Evolutionary conservation across 2,329 filamentous ascomycete species (phyloP).

Genomic region (Podosphaera fusca): DNA sequence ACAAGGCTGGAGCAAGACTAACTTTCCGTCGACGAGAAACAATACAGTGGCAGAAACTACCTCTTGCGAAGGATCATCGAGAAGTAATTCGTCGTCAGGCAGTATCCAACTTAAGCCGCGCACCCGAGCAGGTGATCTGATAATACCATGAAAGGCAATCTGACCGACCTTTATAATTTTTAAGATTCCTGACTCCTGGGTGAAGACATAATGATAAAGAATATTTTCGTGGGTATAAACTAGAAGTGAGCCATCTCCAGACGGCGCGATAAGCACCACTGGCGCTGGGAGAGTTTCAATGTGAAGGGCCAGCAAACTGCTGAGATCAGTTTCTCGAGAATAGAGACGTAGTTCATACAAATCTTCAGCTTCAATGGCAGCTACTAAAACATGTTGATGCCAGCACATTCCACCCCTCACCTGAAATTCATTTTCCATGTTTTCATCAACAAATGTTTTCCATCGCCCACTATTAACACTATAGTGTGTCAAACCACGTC

Average conservation of each 20-base stretch:
- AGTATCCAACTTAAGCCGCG: conserved; percentile 88
- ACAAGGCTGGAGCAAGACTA: conserved; percentile 76
- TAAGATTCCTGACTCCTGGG: conserved; percentile 42
- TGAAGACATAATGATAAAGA: conserved; percentile 83
- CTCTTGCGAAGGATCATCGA: conserved; percentile 88
- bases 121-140: conserved; percentile 77
- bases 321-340: conserved; percentile 62
- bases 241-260: conserved; percentile 79
- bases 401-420: conserved; percentile 95
- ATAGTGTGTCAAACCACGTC: conserved; percentile 80
- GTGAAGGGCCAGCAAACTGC: conserved; percentile 49
- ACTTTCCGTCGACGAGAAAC: conserved; percentile 91
- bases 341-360: conserved; percentile 78
- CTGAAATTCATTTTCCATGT: conserved; percentile 70
- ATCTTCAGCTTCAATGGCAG: conserved; percentile 68
- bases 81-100: conserved; percentile 66
- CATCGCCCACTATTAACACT: conserved; percentile 83
- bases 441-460: conserved; percentile 74
- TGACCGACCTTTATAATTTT: conserved; percentile 84
- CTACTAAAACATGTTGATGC: conserved; percentile 88
- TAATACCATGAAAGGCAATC: conserved; percentile 91
- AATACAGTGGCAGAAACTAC: conserved; percentile 82
- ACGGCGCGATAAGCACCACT: conserved; percentile 71
- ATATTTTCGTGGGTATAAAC: conserved; percentile 96
- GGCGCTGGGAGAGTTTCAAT: conserved; percentile 58